Conservation (phyloP, 1,284 basidiomycete genomes). For the Golubevia pallescens region DNA sequence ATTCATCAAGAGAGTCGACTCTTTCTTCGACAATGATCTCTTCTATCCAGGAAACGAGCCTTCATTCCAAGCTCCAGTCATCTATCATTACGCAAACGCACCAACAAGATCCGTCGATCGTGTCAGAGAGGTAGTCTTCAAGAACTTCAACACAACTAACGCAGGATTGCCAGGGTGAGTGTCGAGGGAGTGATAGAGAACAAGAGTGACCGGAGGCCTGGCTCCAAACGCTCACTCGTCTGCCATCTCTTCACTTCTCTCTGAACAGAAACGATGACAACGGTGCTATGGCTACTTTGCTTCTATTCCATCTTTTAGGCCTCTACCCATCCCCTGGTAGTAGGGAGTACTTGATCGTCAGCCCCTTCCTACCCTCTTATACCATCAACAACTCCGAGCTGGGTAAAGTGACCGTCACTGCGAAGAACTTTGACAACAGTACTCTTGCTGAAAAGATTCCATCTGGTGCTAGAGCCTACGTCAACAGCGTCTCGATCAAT, state of each 20-base stretch:
- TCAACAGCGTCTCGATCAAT: slow-evolving; percentile 23
- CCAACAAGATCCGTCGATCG: slow-evolving; percentile 24
- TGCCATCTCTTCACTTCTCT: neutral
- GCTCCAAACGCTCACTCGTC: neutral
- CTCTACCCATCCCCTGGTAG: no score
- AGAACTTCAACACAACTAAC: slow-evolving; percentile 33
- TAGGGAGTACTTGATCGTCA: slow-evolving; percentile 43
- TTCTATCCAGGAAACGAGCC: slow-evolving; percentile 50
- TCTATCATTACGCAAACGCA: slow-evolving; percentile 33
- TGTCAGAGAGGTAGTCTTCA: slow-evolving; percentile 28
- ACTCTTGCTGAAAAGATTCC: slow-evolving; percentile 14
- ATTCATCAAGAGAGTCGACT: slow-evolving; percentile 40
- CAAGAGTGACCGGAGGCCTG: no score
- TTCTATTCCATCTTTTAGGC: slow-evolving; percentile 70
- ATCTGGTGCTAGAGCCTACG: slow-evolving; percentile 23
- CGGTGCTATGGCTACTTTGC: slow-evolving; percentile 76
- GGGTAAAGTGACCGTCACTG: slow-evolving; percentile 30
- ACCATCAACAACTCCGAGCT: slow-evolving; percentile 39
- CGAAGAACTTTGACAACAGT: slow-evolving; percentile 27
- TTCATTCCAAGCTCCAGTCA: slow-evolving; percentile 33
- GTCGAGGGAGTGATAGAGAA: no score
- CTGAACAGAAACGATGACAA: slow-evolving; percentile 65
- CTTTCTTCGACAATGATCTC: slow-evolving; percentile 39
- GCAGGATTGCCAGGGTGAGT: slow-evolving; percentile 24
- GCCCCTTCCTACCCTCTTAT: slow-evolving; percentile 41